A percentile compares a stretch with the other conserved stretches of the same genome.
These are phyloP conservation scores for Allomyces arbusculus DNA, from an alignment of 192 early-diverging fungal genomes.

Conservation along the genomic window DNA sequence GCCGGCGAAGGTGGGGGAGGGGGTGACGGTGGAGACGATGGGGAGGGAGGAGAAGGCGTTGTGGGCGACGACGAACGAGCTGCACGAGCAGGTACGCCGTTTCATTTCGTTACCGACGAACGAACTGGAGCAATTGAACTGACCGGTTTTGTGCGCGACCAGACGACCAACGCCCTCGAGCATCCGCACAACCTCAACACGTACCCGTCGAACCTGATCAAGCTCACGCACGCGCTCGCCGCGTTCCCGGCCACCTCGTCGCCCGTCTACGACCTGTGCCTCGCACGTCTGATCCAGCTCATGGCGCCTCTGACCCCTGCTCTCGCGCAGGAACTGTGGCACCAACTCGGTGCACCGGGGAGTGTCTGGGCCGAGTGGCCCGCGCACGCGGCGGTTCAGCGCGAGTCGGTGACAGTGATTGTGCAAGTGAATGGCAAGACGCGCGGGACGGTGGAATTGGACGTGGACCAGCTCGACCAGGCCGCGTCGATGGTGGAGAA, in stretches of 20 bases:
- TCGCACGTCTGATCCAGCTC: background rate
- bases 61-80: slow-evolving; percentile 24
- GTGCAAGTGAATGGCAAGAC: background rate
- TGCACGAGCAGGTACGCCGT: slow-evolving; percentile 28
- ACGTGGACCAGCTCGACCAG: background rate
- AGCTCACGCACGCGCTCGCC: slow-evolving; percentile 37
- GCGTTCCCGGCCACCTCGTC: background rate
- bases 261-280: background rate
- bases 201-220: slow-evolving; percentile 65
- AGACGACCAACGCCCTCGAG: slow-evolving; percentile 14
- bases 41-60: slow-evolving; percentile 25
- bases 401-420: background rate
- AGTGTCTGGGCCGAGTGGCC: background rate
- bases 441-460: background rate
- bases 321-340: background rate
- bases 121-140: background rate
- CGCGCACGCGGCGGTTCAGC: background rate
- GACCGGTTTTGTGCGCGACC: slow-evolving; percentile 2
- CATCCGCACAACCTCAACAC: slow-evolving; percentile 46
- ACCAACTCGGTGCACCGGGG: slow-evolving; percentile 5
- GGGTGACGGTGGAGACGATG: slow-evolving; percentile 11
- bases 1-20: too few species aligned
- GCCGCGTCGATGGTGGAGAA: background rate
- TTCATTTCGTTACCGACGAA: background rate
- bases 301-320: background rate